These are phyloP conservation scores for Eimeria brunetti DNA, from an alignment of 169 alveolate genomes.

Conservation along the genomic window DNA sequence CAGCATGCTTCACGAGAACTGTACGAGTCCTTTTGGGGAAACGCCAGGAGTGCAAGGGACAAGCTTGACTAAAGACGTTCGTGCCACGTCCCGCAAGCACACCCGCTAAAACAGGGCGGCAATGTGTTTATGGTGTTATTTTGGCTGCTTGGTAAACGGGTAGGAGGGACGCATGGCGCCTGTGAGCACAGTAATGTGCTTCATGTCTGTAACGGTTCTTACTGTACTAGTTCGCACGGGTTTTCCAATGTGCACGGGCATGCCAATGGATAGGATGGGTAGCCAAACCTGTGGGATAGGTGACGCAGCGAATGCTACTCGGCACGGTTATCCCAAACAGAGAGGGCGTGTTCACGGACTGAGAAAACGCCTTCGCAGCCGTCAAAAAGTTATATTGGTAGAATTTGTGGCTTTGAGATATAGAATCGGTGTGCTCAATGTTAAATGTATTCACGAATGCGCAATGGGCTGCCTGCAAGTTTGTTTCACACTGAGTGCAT, in stretches of 20 bases:
- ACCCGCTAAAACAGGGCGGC: too few relatives aligned
- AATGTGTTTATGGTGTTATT: neutral
- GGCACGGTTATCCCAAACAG: neutral
- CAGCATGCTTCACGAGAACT: too few relatives aligned
- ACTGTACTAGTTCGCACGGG: neutral
- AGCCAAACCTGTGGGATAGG: neutral
- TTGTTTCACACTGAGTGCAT: too few relatives aligned
- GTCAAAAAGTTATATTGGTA: neutral
- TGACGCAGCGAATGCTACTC: neutral
- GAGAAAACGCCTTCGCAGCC: neutral
- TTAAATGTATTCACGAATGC: too few relatives aligned
- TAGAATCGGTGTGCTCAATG: neutral
- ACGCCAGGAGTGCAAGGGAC: too few relatives aligned
- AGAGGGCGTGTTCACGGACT: neutral
- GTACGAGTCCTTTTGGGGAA: too few relatives aligned
- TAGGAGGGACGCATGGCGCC: neutral
- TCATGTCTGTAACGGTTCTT: too few relatives aligned
- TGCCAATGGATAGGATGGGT: neutral
- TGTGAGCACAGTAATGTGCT: neutral
- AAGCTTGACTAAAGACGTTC: too few relatives aligned
- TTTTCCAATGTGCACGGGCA: neutral
- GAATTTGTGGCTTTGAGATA: neutral
- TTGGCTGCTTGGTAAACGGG: neutral
- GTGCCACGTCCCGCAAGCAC: too few relatives aligned
- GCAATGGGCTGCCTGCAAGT: neutral